A percentile compares a stretch with the other conserved stretches of the same genome.
These are phyloP conservation scores for Tetrapisispora arboricola DNA, from an alignment of 805 yeast species.

Conservation along the genomic window DNA sequence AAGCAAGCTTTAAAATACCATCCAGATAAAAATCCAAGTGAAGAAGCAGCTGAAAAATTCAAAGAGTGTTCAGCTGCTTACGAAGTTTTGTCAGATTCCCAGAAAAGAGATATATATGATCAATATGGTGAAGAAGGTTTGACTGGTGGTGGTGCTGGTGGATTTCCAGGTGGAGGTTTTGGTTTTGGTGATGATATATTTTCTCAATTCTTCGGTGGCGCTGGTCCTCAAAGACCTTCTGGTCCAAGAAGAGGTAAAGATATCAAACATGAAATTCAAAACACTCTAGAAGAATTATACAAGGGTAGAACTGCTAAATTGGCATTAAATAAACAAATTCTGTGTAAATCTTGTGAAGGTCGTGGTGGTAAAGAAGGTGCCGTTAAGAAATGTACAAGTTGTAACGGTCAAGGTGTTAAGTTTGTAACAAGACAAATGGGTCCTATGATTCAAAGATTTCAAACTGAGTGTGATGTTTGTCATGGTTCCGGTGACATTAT, in stretches of 20 bases:
- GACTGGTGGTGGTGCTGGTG: slow-evolving; percentile 64
- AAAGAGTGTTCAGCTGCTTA: slow-evolving; percentile 83
- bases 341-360: slow-evolving; percentile 86
- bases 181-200: slow-evolving; percentile 29
- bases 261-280: slow-evolving; percentile 77
- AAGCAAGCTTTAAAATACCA: slow-evolving; percentile 70
- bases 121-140: slow-evolving; percentile 90
- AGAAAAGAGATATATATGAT: slow-evolving; percentile 85
- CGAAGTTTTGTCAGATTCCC: slow-evolving; percentile 77
- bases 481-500: slow-evolving; percentile 85
- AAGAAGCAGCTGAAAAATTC: slow-evolving; percentile 91
- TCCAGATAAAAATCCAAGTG: slow-evolving; percentile 69
- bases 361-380: slow-evolving; percentile 91
- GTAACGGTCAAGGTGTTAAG: slow-evolving; percentile 88
- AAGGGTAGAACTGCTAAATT: slow-evolving; percentile 90
- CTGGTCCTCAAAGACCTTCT: slow-evolving; percentile 53
- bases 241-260: slow-evolving; percentile 89
- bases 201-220: slow-evolving; percentile 80
- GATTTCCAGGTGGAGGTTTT: slow-evolving; percentile 46
- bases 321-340: slow-evolving; percentile 83
- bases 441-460: slow-evolving; percentile 97
- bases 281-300: slow-evolving; percentile 85
- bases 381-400: slow-evolving; percentile 74
- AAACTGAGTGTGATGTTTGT: slow-evolving; percentile 87
- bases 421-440: slow-evolving; percentile 98